Conservation (phyloP, 371 early-diverging fungal species). For the Mucor lusitanicus region DNA sequence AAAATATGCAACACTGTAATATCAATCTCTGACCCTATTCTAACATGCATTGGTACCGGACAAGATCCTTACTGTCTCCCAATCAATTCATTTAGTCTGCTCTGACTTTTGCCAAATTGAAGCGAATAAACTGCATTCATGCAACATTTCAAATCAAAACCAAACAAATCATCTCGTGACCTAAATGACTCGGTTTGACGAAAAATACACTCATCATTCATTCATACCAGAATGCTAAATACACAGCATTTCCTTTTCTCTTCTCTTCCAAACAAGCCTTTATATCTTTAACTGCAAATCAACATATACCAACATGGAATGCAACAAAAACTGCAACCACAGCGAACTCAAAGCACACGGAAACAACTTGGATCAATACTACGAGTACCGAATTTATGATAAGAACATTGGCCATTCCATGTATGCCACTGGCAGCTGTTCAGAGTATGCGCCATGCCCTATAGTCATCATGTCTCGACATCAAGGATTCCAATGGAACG, state of each 20-base stretch:
- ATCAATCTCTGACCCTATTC: too few species aligned
- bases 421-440: background rate
- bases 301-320: background rate
- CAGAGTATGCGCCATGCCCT: conserved; percentile 27
- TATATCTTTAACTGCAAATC: background rate
- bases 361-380: conserved; percentile 21
- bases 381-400: conserved; percentile 42
- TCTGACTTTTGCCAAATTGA: too few species aligned
- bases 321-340: background rate
- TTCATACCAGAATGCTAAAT: background rate
- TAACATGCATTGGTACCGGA: too few species aligned
- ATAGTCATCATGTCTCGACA: conserved; percentile 31
- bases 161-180: background rate
- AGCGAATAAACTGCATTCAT: too few species aligned
- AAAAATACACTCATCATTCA: background rate
- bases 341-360: background rate
- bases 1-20: too few species aligned
- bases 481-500: conserved; percentile 35
- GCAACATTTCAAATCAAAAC: background rate
- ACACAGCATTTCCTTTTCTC: background rate
- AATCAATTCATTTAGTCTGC: too few species aligned
- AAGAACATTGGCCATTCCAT: conserved; percentile 6
- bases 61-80: too few species aligned
- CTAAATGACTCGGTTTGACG: background rate
- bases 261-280: background rate